Percentiles rank a stretch among this genome's conserved stretches.
phyloP scores from a whole-genome alignment of 257 asterid genomes.

The Fraxinus pennsylvanica region DNA sequence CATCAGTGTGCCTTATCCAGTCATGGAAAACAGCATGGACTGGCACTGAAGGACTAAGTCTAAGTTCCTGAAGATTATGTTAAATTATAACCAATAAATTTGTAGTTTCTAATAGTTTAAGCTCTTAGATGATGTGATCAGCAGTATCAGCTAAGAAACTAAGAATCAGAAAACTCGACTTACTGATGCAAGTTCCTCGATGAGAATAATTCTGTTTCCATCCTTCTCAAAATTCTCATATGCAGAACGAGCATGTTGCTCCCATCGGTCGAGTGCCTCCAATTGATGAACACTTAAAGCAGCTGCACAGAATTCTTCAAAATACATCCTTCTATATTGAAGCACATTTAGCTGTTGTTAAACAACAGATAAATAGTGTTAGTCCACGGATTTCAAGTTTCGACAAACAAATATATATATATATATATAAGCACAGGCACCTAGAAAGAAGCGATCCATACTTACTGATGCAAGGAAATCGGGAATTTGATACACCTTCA shows the following conservation, averaged over 20 bases:
- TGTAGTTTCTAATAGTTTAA: background rate
- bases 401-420: background rate
- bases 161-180: constrained; percentile 17
- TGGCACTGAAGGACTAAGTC: constrained; percentile 59
- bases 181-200: constrained; percentile 81
- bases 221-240: constrained; percentile 63
- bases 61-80: constrained; percentile 56
- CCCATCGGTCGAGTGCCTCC: constrained; percentile 66
- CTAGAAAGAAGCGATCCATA: background rate
- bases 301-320: constrained; percentile 79
- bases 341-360: constrained; percentile 62
- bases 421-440: background rate
- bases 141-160: too few relatives aligned
- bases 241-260: constrained; percentile 59
- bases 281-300: constrained; percentile 58
- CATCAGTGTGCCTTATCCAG: constrained; percentile 64
- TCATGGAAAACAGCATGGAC: constrained; percentile 68
- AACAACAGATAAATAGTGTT: constrained; percentile 6
- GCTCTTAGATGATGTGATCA: background rate
- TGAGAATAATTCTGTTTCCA: constrained; percentile 67
- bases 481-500: constrained; percentile 55
- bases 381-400: constrained; percentile 6
- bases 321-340: constrained; percentile 70
- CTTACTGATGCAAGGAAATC: constrained; percentile 60
- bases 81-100: background rate